A percentile compares a stretch with the other conserved stretches of the same genome.
Evolutionary conservation across 2,329 filamentous ascomycete genomes (phyloP).

Genomic region (Colletotrichum lindemuthianum): DNA sequence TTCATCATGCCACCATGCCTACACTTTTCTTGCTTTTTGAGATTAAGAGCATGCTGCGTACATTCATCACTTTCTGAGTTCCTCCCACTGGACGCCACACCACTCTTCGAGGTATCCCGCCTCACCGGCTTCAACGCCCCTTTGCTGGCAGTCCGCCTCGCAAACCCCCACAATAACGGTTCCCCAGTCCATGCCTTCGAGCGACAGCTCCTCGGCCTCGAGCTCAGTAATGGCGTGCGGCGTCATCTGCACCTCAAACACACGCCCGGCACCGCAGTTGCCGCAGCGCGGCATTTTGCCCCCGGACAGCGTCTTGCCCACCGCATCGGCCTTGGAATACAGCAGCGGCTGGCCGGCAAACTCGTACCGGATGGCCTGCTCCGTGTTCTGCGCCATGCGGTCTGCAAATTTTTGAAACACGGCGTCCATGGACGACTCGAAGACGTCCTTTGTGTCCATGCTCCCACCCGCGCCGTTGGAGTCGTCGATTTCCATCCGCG

Average conservation of each 20-base stretch:
- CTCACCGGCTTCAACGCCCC: slow-evolving; percentile 66
- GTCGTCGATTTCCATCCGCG: slow-evolving; percentile 58
- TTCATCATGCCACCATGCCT: slow-evolving; percentile 4
- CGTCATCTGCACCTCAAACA: slow-evolving; percentile 92
- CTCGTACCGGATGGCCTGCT: slow-evolving; percentile 85
- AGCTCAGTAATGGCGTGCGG: slow-evolving; percentile 91
- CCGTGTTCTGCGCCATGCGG: slow-evolving; percentile 80
- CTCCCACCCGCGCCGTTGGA: slow-evolving; percentile 41
- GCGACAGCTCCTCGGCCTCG: slow-evolving; percentile 77
- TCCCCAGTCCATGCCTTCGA: slow-evolving; percentile 98
- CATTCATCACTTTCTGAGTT: slow-evolving; percentile 59
- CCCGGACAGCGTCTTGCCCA: slow-evolving; percentile 70
- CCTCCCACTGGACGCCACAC: slow-evolving; percentile 99
- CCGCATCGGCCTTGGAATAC: slow-evolving; percentile 80
- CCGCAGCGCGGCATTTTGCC: slow-evolving; percentile 75
- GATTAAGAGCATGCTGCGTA: neutral
- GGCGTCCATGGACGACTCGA: slow-evolving; percentile 79
- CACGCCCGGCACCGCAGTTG: slow-evolving; percentile 78
- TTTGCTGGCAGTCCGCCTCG: slow-evolving; percentile 77
- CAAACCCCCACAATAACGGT: slow-evolving; percentile 91
- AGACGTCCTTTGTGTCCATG: slow-evolving; percentile 69
- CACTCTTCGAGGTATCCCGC: slow-evolving; percentile 92
- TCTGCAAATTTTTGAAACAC: slow-evolving; percentile 85
- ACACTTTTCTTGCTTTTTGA: neutral
- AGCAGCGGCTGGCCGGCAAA: slow-evolving; percentile 78